Evolutionary conservation across 805 yeast genomes (phyloP).

Genomic region (Saccharomyces paradoxus): DNA sequence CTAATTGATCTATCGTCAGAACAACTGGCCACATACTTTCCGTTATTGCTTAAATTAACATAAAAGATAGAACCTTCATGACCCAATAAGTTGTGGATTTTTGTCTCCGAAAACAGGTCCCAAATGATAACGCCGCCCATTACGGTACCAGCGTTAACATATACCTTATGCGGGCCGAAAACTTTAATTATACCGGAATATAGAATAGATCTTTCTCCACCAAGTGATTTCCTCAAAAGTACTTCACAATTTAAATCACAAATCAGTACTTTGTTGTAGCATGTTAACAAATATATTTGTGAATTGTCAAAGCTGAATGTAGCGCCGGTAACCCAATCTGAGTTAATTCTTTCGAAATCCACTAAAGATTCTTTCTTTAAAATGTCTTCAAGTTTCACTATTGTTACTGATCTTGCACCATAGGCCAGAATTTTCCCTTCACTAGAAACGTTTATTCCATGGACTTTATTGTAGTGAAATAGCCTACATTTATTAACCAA

Average conservation of each 20-base stretch:
- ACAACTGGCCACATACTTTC: conserved; percentile 60
- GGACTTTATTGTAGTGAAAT: conserved; percentile 71
- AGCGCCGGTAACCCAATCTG: conserved; percentile 75
- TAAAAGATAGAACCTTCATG: conserved; percentile 93
- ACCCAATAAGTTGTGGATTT: conserved; percentile 50
- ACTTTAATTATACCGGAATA: conserved; percentile 75
- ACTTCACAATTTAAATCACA: conserved; percentile 23
- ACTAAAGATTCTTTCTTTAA: conserved; percentile 12
- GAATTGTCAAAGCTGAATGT: conserved; percentile 38
- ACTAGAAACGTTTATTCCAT: conserved; percentile 48
- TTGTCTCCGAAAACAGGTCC: conserved; percentile 42
- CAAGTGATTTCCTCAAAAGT: conserved; percentile 30
- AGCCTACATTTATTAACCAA: conserved; percentile 37
- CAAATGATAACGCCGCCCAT: conserved; percentile 81
- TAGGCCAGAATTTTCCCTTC: conserved; percentile 36
- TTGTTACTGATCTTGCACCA: conserved; percentile 67
- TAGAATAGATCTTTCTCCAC: conserved; percentile 70
- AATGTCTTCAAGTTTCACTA: conserved; percentile 32
- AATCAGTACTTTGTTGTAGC: conserved; percentile 56
- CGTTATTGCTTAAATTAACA: conserved; percentile 52
- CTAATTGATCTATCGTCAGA: conserved; percentile 90
- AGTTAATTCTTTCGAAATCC: conserved; percentile 41
- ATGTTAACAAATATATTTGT: conserved; percentile 52
- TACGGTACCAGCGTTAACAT: conserved; percentile 86
- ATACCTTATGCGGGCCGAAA: conserved; percentile 34